A percentile compares a stretch with the other conserved stretches of the same genome.
phyloP scores from a whole-genome alignment of 192 early-diverging fungal species.

The Entomortierella parvispora region DNA sequence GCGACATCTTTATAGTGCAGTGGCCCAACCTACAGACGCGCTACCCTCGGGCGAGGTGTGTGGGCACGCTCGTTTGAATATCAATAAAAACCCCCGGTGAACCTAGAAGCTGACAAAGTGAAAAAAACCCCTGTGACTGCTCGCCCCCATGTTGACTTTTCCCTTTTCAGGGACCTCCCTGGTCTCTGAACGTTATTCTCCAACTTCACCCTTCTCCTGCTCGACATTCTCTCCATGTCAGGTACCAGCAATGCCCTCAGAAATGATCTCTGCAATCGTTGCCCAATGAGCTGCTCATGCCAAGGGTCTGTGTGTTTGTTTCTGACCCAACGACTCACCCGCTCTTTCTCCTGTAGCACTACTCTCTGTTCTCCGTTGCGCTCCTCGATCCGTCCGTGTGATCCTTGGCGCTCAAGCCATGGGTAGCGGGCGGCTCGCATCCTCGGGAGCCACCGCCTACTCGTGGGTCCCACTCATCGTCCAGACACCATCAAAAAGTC shows the following conservation, averaged over 20 bases:
- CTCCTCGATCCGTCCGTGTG: not conserved
- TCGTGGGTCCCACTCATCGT: no score
- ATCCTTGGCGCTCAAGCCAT: no score
- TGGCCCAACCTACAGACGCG: conserved; percentile 73
- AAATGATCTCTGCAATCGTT: no score
- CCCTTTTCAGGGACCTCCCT: not conserved
- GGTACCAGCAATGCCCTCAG: conserved; percentile 13
- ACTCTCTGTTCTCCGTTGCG: conserved; percentile 6
- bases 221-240: conserved; percentile 18
- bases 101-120: no score
- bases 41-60: conserved; percentile 71
- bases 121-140: conserved; percentile 1
- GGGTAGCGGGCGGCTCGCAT: not conserved
- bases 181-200: no score
- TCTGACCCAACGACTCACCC: no score
- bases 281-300: no score
- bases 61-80: conserved; percentile 72
- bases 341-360: conserved; percentile 5
- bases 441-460: not conserved
- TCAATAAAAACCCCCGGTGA: not conserved
- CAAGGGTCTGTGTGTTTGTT: not conserved
- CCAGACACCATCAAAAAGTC: not conserved
- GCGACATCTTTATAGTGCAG: conserved; percentile 91
- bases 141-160: not conserved
- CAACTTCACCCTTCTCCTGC: no score